Base-by-base conservation (phyloP, 768 basidiomycete genomes). In the Pleurotus cornucopiae region DNA sequence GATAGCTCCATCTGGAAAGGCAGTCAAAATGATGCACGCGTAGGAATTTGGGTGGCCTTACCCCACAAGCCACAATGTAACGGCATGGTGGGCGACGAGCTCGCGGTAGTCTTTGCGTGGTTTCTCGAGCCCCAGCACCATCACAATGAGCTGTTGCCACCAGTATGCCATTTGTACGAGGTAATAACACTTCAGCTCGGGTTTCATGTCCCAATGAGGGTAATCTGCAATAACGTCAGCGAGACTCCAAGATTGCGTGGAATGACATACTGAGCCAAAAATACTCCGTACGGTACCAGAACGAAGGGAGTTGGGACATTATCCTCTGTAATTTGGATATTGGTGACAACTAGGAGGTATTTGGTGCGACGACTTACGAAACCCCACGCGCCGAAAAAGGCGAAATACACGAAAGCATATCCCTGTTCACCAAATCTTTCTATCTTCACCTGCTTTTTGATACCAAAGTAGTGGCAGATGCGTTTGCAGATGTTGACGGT, bases 21-120 rank as follows among this genome's bases (percentile, higher is more conserved):
- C 49, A 38, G 49, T 45, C 60, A 39, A 14, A n/a, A 14, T 59
- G 45, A 55, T 6, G 52, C 55, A 6, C 9, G 48, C 23, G 26
- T 58, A 45, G 6, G 23, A n/a, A 20, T 46, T n/a, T 37, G 20
- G 16, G 20, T 23, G 57, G 39, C 66, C 78, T 43, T 73, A 97
- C 85, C 93, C 87, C 38, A 98, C 82, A 21, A 98, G 78, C 94
- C 94, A 99, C 11, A 98, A 77, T 0, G 97, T 98, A 51, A 98
- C 92, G 43, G 94, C 63, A 67, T 99, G 97, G 67, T 99, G 97
- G 0, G 80, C 80, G 16, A 97, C 81, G 13, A 98, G 83, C 69
- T 98, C 96, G 16, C 68, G 63, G 67, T 88, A 94, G 68, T 99
- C 97, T 68, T 90, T 93, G 49, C 97, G 82, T 0, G 97, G 96